A percentile compares a stretch with the other conserved stretches of the same genome.
Evolutionary conservation across 495 filamentous ascomycete species (phyloP).

Genomic region (Trichocladium uniseriatum): DNA sequence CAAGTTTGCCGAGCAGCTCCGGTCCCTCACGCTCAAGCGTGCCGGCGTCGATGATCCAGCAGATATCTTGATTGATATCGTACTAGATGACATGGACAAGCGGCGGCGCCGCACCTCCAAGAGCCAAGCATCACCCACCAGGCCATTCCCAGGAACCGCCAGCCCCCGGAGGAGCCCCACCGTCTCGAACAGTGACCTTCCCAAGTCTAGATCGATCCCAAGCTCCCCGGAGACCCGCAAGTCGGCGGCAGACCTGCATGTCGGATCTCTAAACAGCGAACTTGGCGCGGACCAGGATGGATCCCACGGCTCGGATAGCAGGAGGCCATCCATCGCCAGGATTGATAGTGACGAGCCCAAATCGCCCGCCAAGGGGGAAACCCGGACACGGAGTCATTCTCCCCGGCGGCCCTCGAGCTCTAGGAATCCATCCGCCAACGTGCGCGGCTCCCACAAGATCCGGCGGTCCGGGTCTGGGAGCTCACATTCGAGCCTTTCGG

Average conservation of each 20-base stretch:
- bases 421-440: conserved; percentile 54
- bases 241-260: conserved; percentile 35
- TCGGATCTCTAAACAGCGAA: conserved; percentile 40
- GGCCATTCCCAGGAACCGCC: conserved; percentile 51
- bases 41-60: conserved; percentile 81
- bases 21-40: conserved; percentile 81
- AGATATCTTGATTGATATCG: conserved; percentile 83
- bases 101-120: conserved; percentile 81
- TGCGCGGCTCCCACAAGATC: conserved; percentile 57
- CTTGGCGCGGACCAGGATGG: conserved; percentile 30
- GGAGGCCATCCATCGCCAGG: conserved; percentile 32
- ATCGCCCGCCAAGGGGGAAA: conserved; percentile 29
- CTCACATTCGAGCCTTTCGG: conserved; percentile 78
- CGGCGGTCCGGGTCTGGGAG: conserved; percentile 83
- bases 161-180: conserved; percentile 50
- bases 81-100: conserved; percentile 91
- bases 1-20: conserved; percentile 77
- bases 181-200: conserved; percentile 46
- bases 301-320: conserved; percentile 21
- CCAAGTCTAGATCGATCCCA: conserved; percentile 51
- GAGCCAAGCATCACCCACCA: conserved; percentile 63
- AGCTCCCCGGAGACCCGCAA: conserved; percentile 52
- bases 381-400: conserved; percentile 63
- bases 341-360: conserved; percentile 33
- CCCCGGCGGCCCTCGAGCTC: conserved; percentile 66